Base-by-base conservation (phyloP, 805 yeast species). In the Brettanomyces sp. region DNA sequence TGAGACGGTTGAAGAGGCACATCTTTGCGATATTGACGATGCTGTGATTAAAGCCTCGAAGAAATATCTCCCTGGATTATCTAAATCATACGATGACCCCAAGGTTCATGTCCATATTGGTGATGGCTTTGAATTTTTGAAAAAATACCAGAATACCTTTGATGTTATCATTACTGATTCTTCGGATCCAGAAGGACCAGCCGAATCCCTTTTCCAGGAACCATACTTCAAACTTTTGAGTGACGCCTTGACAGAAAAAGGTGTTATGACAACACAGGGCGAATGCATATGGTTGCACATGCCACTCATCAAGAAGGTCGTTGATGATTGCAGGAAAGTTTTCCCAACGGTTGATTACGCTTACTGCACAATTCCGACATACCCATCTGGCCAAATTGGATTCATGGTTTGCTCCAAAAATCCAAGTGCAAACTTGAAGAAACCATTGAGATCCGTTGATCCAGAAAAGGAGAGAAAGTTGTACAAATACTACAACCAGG, bases 171-270 rank as follows among this genome's bases (percentile, higher is more conserved):
- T 91, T 66, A 91, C 98, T 44, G 99, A 91, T 65, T 89, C 97
- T 30, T 87, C 96, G 33, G 98, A 91, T 67, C 98, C 98, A 43
- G 98, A 91, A 67, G 99, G 98, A 47, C 98, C 99, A 33, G 98
- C 98, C 43, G 96, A 83, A 66, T 74, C 87, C 35, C 76, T 91
- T 44, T 93, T 93, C 79, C 95, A 90, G 71, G 83, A 85, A 65
- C 87, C 89, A 28, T 91, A 91, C 75, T 91, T 90, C 65, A 76
- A 83, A 67, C 77, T 91, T 51, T 74, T 91, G 64, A 70, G 74
- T 64, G 83, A 80, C 52, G 96, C 98, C n/a, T 77, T 91, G 56
- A 89, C 95, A 49, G 93, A 80, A 52, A 79, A 87, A 64, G 99
- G 99, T 63, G 91, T 90, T 48, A 77, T 78, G 53, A 84, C 93